Base-by-base conservation (phyloP, 1,284 basidiomycete species). In the Ceratobasidium theobromae region DNA sequence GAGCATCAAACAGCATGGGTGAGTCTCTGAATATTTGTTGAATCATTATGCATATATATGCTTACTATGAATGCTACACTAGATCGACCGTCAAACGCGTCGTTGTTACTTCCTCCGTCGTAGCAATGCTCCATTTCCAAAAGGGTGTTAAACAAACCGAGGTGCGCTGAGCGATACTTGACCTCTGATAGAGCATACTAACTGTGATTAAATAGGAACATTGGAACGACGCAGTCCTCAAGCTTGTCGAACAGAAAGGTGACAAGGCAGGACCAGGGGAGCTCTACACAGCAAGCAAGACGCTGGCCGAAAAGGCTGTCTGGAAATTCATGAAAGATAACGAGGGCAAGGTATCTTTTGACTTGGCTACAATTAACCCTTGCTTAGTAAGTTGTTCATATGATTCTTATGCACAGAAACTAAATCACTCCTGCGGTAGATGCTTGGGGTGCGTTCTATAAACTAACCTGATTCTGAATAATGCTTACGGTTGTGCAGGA, bases 251-350 rank as follows among this genome's bases (percentile, higher is more conserved):
- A 25, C 66, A 71, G 55, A 68, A 73, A 48, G 74, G 74, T 6
- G 62, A 58, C 4, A 65, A 71, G 2, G 72, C 74, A 0, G 65
- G 65, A 66, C 27, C 66, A 4, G 66, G 71, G 62, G 71, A 74
- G 60, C 71, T 73, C 69, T 77, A 77, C 55, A 53, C 72, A n/a
- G 74, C 75, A 9, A 73, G 72, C 53, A 77, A 77, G 67, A 74
- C 73, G 1, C 67, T 76, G 4, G 74, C 75, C 1, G 76, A 77
- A 53, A 71, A 70, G 14, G 71, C 74, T 3, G 74, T 75, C 0
- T 77, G 76, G 76, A 53, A 72, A 3, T 75, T 73, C 53, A 64
- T 76, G 14, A 68, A 73, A n/a, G 54, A 72, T 33, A 69, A 74
- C 60, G 72, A 74, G 23, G 51, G 27, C 2, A n/a, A 30, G 28